Conservation (phyloP, 257 asterid species). For the Primulina tabacum region DNA sequence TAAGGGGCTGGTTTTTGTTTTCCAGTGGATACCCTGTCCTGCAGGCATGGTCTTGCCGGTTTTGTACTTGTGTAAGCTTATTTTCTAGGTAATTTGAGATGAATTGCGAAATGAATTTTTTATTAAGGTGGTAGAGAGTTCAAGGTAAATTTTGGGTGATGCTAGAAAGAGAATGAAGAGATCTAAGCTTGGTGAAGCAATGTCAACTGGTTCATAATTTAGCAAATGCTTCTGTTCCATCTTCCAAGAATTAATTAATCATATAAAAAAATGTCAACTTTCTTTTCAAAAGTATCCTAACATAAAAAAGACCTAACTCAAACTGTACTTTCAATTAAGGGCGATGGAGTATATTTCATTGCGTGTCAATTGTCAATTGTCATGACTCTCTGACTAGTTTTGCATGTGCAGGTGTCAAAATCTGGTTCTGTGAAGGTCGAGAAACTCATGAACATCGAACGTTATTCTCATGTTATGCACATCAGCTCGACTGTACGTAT, state of each 20-base stretch:
- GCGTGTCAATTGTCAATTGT: background rate
- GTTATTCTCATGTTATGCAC: conserved; percentile 99
- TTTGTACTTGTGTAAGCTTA: background rate
- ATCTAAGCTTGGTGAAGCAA: background rate
- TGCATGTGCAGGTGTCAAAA: conserved; percentile 70
- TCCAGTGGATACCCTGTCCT: background rate
- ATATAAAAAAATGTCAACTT: background rate
- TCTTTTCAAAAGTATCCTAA: background rate
- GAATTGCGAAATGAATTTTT: too few species aligned
- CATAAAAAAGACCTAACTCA: background rate
- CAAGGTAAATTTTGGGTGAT: background rate
- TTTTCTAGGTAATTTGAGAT: background rate
- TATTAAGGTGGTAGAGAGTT: background rate
- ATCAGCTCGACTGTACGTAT: conserved; percentile 89
- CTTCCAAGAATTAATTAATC: background rate
- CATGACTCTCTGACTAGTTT: conserved; percentile 16
- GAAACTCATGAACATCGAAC: conserved; percentile 89
- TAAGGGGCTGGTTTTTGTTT: background rate
- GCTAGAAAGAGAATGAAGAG: conserved; percentile 10
- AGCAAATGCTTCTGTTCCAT: background rate
- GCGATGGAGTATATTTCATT: conserved; percentile 6
- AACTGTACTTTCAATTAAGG: background rate
- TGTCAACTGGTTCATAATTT: background rate
- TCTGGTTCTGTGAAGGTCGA: conserved; percentile 94
- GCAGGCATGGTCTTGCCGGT: too few species aligned